Evolutionary conservation across 768 basidiomycete species (phyloP).

Genomic region (Podaxis sp.): DNA sequence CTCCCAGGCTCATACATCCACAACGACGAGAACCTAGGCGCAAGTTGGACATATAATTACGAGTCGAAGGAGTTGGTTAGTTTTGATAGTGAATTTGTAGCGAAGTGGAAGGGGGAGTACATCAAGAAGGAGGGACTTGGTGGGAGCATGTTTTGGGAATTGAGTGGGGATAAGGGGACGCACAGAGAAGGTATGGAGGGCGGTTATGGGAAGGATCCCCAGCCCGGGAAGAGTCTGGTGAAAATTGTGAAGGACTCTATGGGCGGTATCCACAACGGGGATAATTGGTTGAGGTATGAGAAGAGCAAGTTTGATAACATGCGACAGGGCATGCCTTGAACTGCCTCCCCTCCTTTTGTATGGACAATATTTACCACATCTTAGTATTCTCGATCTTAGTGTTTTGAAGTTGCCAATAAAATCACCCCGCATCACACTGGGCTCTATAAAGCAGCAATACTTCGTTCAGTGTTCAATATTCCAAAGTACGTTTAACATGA

Average conservation of each 20-base stretch:
- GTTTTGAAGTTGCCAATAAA: not conserved
- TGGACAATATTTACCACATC: not conserved
- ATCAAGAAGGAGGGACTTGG: slow-evolving; percentile 76
- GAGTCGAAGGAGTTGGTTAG: slow-evolving; percentile 77
- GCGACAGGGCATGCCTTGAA: slow-evolving; percentile 59
- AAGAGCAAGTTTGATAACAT: slow-evolving; percentile 80
- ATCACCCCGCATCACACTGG: not conserved
- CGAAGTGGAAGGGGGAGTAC: slow-evolving; percentile 74
- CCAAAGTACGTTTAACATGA: not conserved
- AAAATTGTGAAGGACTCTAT: slow-evolving; percentile 76
- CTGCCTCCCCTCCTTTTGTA: not conserved
- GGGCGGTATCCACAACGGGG: slow-evolving; percentile 43
- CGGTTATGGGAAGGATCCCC: slow-evolving; percentile 72
- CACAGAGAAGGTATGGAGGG: slow-evolving; percentile 70
- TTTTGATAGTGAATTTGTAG: slow-evolving; percentile 74
- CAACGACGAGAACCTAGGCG: slow-evolving; percentile 64
- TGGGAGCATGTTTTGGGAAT: slow-evolving; percentile 95
- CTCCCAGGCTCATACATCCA: slow-evolving; percentile 65
- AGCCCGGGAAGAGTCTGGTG: slow-evolving; percentile 71
- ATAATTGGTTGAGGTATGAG: slow-evolving; percentile 85
- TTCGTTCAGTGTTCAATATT: not conserved
- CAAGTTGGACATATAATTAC: slow-evolving; percentile 85
- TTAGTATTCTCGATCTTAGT: not conserved
- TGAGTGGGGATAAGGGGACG: slow-evolving; percentile 82
- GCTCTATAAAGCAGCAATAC: not conserved